phyloP scores from a whole-genome alignment of 352 stramenopile genomes.

The Globisporangium viniferum region DNA sequence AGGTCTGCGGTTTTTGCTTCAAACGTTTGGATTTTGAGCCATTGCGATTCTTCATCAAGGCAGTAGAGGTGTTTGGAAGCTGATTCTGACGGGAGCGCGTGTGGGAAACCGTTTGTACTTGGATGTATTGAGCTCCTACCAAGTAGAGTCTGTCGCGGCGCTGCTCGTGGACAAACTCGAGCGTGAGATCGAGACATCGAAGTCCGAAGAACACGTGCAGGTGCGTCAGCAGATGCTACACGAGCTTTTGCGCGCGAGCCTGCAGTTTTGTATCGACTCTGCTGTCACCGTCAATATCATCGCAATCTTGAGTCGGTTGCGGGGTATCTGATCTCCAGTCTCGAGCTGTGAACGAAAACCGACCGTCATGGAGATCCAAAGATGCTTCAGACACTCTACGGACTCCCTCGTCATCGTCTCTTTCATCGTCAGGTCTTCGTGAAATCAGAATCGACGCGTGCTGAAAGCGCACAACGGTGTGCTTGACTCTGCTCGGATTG shows the following conservation, averaged over 20 bases:
- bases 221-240: constrained; percentile 4
- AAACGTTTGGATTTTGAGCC: neutral
- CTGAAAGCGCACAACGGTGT: constrained; percentile 11
- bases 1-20: neutral
- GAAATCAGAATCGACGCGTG: neutral
- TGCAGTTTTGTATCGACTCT: neutral
- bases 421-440: neutral
- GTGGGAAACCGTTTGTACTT: neutral
- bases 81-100: neutral
- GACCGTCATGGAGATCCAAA: neutral
- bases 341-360: constrained; percentile 7
- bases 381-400: neutral
- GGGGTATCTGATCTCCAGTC: neutral
- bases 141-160: constrained; percentile 9
- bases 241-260: neutral
- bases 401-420: neutral
- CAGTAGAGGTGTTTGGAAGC: neutral
- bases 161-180: constrained; percentile 11
- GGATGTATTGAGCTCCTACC: constrained; percentile 15
- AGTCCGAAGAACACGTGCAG: constrained; percentile 17
- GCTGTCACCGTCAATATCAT: neutral
- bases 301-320: neutral
- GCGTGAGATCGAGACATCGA: constrained; percentile 1
- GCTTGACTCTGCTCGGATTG: neutral
- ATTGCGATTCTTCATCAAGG: neutral